Percentiles rank a stretch among this genome's conserved stretches.
Evolutionary conservation across 2,329 filamentous ascomycete genomes (phyloP).

Genomic region (Verticillium albo-atrum): DNA sequence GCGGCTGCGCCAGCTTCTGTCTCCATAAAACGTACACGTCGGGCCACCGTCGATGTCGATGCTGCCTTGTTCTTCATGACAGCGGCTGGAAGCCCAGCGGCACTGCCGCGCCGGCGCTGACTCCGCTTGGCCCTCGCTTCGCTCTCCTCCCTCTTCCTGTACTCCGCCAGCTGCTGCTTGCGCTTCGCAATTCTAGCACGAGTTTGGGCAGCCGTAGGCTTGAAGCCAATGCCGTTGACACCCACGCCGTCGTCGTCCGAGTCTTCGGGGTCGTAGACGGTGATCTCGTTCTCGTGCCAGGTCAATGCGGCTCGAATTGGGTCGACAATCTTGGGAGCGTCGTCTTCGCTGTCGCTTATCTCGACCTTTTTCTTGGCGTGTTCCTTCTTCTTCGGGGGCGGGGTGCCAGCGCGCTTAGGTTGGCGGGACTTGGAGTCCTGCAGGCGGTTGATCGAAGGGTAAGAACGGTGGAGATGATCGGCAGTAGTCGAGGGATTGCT

Average conservation of each 20-base stretch:
- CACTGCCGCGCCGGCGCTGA: constrained; percentile 39
- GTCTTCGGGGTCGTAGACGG: constrained; percentile 60
- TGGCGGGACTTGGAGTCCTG: constrained; percentile 32
- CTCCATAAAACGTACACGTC: constrained; percentile 37
- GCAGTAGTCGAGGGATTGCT: constrained; percentile 12
- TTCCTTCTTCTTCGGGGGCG: constrained; percentile 20
- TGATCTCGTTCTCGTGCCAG: constrained; percentile 66
- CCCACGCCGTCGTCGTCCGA: constrained; percentile 63
- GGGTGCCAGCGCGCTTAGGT: constrained; percentile 29
- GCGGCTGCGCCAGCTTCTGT: constrained; percentile 21
- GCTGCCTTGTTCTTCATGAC: neutral
- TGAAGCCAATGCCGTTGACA: constrained; percentile 65
- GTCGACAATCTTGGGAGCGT: constrained; percentile 35
- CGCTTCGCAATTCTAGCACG: constrained; percentile 53
- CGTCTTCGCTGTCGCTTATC: constrained; percentile 24
- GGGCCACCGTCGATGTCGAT: constrained; percentile 17
- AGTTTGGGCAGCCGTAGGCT: constrained; percentile 57
- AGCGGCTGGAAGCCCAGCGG: constrained; percentile 13
- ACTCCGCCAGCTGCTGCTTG: constrained; percentile 58
- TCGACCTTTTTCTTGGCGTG: constrained; percentile 9
- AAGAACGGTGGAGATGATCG: constrained; percentile 23
- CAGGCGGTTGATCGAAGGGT: constrained; percentile 32
- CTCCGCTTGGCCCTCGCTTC: constrained; percentile 55
- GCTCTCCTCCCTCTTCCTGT: constrained; percentile 55
- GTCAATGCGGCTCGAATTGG: constrained; percentile 56